phyloP scores from a whole-genome alignment of 371 early-diverging fungal species.

The Rhizopus delemar region DNA sequence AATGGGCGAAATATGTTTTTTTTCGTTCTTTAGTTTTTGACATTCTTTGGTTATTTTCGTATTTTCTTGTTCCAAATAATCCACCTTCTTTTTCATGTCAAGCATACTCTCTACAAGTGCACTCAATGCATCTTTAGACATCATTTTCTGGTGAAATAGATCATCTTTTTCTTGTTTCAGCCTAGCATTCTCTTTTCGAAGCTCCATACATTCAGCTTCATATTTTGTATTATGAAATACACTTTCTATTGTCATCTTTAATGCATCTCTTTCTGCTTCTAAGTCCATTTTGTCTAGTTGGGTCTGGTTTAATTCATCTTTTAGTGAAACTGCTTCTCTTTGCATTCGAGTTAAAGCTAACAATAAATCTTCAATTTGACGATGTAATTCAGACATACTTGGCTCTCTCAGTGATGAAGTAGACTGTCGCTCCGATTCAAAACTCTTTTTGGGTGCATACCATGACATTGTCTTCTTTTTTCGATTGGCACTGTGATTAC shows the following conservation, averaged over 20 bases:
- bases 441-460: constrained; percentile 28
- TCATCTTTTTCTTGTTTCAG: constrained; percentile 44
- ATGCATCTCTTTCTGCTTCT: constrained; percentile 45
- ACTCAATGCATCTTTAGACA: constrained; percentile 47
- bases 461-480: constrained; percentile 47
- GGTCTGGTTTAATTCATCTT: constrained; percentile 56
- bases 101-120: constrained; percentile 45
- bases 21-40: constrained; percentile 23
- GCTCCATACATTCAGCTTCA: constrained; percentile 22
- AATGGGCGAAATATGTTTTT: background rate
- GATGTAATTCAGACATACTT: constrained; percentile 49
- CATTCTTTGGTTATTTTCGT: constrained; percentile 24
- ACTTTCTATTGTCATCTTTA: constrained; percentile 37
- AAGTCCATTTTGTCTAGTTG: constrained; percentile 64
- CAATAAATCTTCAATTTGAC: constrained; percentile 61
- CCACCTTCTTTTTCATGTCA: constrained; percentile 42
- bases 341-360: constrained; percentile 58
- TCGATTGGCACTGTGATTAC: constrained; percentile 15
- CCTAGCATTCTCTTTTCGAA: constrained; percentile 27
- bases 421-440: constrained; percentile 33
- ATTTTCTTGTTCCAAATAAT: constrained; percentile 38
- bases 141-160: constrained; percentile 33
- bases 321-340: constrained; percentile 56
- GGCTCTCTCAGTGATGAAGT: constrained; percentile 26
- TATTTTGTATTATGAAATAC: constrained; percentile 14